phyloP scores from a whole-genome alignment of 768 basidiomycete genomes.

The Collybiopsis confluens region DNA sequence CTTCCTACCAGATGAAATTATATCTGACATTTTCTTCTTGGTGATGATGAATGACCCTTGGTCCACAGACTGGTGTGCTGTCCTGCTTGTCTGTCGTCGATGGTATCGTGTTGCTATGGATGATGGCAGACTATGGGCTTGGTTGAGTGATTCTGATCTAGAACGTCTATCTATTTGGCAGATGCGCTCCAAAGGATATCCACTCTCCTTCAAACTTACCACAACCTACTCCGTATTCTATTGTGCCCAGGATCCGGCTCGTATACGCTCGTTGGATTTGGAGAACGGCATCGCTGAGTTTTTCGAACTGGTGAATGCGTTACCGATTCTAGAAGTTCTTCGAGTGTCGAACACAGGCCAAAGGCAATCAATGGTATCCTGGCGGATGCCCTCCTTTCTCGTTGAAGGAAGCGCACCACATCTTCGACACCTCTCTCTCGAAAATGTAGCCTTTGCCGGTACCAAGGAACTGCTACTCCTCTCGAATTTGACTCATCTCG shows the following conservation, averaged over 20 bases:
- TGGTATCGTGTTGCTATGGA: background rate
- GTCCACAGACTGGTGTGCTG: background rate
- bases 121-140: slow-evolving; percentile 1
- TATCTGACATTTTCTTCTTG: background rate
- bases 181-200: slow-evolving; percentile 2
- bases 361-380: background rate
- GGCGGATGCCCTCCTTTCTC: background rate
- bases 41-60: background rate
- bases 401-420: slow-evolving; percentile 1
- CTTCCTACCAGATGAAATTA: slow-evolving; percentile 5
- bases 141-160: background rate
- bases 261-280: background rate
- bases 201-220: background rate
- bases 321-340: background rate
- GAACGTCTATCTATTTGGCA: background rate
- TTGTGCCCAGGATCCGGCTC: background rate
- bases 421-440: background rate
- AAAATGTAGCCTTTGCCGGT: background rate
- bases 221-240: background rate
- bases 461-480: background rate
- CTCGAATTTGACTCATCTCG: background rate
- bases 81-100: slow-evolving; percentile 3
- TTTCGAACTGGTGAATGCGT: background rate
- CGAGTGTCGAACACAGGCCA: background rate
- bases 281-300: background rate